phyloP scores from a whole-genome alignment of 768 basidiomycete genomes.

The Amanita muscaria region DNA sequence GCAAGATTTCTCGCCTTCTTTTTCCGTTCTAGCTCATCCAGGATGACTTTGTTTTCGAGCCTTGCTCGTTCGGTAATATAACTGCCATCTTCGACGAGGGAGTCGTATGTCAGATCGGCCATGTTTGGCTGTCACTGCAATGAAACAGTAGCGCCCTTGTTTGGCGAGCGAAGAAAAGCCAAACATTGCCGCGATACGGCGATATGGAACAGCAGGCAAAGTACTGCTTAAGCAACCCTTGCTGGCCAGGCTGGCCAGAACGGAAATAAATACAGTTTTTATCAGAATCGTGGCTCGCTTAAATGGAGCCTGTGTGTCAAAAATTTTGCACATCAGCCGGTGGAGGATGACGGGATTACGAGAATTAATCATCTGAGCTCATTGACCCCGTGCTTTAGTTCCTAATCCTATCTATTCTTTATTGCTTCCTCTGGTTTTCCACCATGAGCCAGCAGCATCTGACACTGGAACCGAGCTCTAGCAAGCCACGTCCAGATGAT shows the following conservation, averaged over 20 bases:
- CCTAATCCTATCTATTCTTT: constrained; percentile 21
- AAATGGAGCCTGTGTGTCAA: background rate
- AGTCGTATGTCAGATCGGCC: constrained; percentile 72
- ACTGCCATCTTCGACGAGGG: constrained; percentile 69
- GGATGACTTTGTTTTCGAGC: constrained; percentile 75
- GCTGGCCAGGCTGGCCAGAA: no score
- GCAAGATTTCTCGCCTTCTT: constrained; percentile 90
- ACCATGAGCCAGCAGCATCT: constrained; percentile 25
- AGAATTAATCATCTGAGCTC: constrained; percentile 10
- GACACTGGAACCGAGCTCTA: constrained; percentile 27
- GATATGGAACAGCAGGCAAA: background rate
- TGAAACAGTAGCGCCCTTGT: background rate
- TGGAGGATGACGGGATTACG: no score
- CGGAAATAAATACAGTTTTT: no score
- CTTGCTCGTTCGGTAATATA: constrained; percentile 67
- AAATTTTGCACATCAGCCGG: no score
- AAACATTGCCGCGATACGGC: background rate
- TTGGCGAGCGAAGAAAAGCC: background rate
- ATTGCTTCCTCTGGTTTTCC: constrained; percentile 29
- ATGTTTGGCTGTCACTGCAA: constrained; percentile 27
- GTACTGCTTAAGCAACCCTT: background rate
- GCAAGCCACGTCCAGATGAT: constrained; percentile 35
- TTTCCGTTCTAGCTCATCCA: constrained; percentile 96
- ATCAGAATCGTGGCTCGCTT: no score
- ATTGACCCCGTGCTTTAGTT: constrained; percentile 7